These are phyloP conservation scores for Coffea canephora DNA, from an alignment of 257 asterid species.

Conservation along the genomic window DNA sequence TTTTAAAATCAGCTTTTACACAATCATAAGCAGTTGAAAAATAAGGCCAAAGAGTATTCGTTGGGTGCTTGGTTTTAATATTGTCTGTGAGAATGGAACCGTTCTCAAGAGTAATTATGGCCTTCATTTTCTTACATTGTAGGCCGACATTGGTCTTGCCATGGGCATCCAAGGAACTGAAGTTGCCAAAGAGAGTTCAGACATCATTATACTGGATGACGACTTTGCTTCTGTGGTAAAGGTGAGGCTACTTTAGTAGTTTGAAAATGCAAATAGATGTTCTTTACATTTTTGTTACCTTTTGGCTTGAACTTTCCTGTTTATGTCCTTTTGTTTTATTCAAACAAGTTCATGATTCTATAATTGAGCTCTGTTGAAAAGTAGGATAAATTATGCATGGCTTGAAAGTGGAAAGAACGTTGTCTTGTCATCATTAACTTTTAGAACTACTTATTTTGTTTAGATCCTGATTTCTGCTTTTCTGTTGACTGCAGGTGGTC, in stretches of 20 bases:
- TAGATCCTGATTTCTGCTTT: conserved; percentile 8
- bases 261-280: neutral
- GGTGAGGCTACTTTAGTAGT: conserved; percentile 45
- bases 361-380: neutral
- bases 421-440: neutral
- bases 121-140: conserved; percentile 20
- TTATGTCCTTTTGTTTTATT: neutral
- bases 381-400: neutral
- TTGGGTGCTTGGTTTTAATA: neutral
- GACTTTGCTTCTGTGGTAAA: conserved; percentile 91
- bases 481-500: conserved; percentile 62
- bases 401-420: neutral
- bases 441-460: neutral
- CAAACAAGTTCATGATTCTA: neutral
- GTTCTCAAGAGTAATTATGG: neutral
- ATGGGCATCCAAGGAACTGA: conserved; percentile 99
- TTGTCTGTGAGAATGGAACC: neutral
- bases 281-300: neutral
- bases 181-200: conserved; percentile 99
- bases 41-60: neutral
- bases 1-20: no score
- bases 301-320: neutral
- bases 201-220: conserved; percentile 91
- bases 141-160: conserved; percentile 99
- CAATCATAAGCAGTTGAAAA: no score